A percentile compares a stretch with the other conserved stretches of the same genome.
These are phyloP conservation scores for Coemansia javaensis DNA, from an alignment of 192 early-diverging fungal genomes.

Conservation along the genomic window DNA sequence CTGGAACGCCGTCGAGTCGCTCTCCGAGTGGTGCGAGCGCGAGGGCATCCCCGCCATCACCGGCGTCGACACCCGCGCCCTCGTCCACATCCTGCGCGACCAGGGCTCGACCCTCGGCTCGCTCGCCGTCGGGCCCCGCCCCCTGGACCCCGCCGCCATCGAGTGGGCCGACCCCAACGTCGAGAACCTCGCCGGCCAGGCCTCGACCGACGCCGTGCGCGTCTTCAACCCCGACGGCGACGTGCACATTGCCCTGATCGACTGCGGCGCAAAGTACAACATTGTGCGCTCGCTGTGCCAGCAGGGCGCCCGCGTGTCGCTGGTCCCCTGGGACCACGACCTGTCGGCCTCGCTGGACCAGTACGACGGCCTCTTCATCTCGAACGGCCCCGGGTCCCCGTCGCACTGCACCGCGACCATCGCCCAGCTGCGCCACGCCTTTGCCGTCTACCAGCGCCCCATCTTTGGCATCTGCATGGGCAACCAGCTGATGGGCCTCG, in stretches of 20 bases:
- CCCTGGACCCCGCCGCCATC: slow-evolving; percentile 23
- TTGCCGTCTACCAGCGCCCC: slow-evolving; percentile 59
- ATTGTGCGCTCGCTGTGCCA: slow-evolving; percentile 77
- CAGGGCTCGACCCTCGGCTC: slow-evolving; percentile 83
- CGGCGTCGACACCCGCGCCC: slow-evolving; percentile 88
- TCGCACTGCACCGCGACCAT: slow-evolving; percentile 62
- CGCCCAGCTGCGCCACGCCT: slow-evolving; percentile 60
- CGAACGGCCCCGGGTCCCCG: slow-evolving; percentile 90
- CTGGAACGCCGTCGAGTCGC: slow-evolving; percentile 87
- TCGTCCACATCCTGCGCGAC: slow-evolving; percentile 77
- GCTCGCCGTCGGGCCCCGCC: slow-evolving; percentile 57
- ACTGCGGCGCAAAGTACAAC: slow-evolving; percentile 93
- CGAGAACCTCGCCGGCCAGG: slow-evolving; percentile 73
- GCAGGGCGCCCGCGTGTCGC: slow-evolving; percentile 78
- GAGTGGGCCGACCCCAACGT: slow-evolving; percentile 67
- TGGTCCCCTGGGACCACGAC: slow-evolving; percentile 85
- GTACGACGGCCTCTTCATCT: slow-evolving; percentile 88
- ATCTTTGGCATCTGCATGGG: slow-evolving; percentile 99
- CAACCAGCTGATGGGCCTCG: slow-evolving; percentile 85
- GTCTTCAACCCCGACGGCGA: slow-evolving; percentile 74
- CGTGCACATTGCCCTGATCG: slow-evolving; percentile 73
- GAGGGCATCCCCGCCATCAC: slow-evolving; percentile 80
- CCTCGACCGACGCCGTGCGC: slow-evolving; percentile 65
- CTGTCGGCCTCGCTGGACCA: slow-evolving; percentile 54
- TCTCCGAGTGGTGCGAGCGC: slow-evolving; percentile 83